Conservation (phyloP, 371 early-diverging fungal species). For the Apophysomyces ossiformis region DNA sequence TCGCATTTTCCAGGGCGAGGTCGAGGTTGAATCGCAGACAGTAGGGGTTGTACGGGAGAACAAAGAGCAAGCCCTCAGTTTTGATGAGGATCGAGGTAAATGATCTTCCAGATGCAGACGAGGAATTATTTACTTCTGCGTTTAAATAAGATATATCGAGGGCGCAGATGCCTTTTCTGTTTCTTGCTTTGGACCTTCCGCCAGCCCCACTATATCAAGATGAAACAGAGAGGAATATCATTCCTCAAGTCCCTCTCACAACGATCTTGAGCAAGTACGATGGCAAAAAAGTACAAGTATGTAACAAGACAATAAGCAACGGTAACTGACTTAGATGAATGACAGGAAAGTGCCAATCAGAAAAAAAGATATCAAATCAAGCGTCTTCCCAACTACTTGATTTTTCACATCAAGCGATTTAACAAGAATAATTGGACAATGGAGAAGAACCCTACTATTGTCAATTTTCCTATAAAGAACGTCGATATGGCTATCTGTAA, state of each 20-base stretch:
- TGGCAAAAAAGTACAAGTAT: constrained; percentile 74
- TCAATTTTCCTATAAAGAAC: constrained; percentile 91
- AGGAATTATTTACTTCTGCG: background rate
- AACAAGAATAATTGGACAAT: constrained; percentile 83
- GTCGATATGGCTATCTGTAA: constrained; percentile 81
- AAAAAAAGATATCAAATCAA: constrained; percentile 76
- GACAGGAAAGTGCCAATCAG: constrained; percentile 68
- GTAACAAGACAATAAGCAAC: background rate
- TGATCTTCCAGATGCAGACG: too few relatives aligned
- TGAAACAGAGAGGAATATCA: constrained; percentile 85
- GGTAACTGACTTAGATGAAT: background rate
- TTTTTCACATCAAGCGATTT: constrained; percentile 93
- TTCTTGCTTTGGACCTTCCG: constrained; percentile 91
- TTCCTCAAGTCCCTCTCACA: constrained; percentile 89
- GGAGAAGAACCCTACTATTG: constrained; percentile 98
- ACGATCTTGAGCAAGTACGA: constrained; percentile 86
- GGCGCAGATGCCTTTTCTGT: constrained; percentile 74
- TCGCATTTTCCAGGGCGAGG: constrained; percentile 84
- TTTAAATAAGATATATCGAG: constrained; percentile 50
- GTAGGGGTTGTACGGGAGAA: constrained; percentile 40
- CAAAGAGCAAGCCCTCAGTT: constrained; percentile 37
- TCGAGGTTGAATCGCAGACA: constrained; percentile 72
- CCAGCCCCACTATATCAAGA: constrained; percentile 93
- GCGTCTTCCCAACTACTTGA: constrained; percentile 83
- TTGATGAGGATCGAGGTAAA: constrained; percentile 53